Conservation (phyloP, 2,329 filamentous ascomycete species). For the Xylaria sp. region DNA sequence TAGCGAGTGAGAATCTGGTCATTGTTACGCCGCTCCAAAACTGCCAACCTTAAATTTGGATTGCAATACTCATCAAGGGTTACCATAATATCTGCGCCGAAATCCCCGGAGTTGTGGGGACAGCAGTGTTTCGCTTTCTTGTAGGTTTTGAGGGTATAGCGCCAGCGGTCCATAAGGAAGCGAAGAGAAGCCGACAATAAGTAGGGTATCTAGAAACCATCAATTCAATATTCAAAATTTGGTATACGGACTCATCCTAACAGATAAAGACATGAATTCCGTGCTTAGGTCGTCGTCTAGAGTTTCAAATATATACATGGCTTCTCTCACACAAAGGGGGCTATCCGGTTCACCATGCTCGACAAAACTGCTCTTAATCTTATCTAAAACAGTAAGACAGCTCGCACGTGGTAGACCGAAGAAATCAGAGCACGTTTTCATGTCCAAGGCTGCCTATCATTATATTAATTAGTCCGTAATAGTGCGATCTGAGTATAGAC, state of each 20-base stretch:
- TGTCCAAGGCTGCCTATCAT: neutral
- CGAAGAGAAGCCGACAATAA: neutral
- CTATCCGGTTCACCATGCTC: neutral
- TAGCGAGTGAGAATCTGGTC: conserved; percentile 16
- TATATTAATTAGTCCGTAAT: neutral
- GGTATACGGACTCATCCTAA: neutral
- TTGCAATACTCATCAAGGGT: conserved; percentile 20
- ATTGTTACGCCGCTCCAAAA: conserved; percentile 4
- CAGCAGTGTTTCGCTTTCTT: neutral
- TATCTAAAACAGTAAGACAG: neutral
- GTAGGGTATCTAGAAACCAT: neutral
- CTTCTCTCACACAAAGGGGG: conserved; percentile 1
- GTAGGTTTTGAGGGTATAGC: neutral
- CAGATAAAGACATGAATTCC: neutral
- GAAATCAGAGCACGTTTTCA: neutral
- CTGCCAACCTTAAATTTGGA: neutral
- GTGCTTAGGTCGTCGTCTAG: neutral
- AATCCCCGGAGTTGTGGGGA: neutral
- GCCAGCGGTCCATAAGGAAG: neutral
- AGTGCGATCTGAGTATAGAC: neutral
- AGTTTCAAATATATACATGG: neutral
- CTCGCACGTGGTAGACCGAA: neutral
- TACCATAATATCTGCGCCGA: conserved; percentile 3
- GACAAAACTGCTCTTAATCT: neutral
- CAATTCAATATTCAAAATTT: neutral